A percentile compares a stretch with the other conserved stretches of the same genome.
Conservation (phyloP, 129 eudicot species). For the Flaveria trinervia region DNA sequence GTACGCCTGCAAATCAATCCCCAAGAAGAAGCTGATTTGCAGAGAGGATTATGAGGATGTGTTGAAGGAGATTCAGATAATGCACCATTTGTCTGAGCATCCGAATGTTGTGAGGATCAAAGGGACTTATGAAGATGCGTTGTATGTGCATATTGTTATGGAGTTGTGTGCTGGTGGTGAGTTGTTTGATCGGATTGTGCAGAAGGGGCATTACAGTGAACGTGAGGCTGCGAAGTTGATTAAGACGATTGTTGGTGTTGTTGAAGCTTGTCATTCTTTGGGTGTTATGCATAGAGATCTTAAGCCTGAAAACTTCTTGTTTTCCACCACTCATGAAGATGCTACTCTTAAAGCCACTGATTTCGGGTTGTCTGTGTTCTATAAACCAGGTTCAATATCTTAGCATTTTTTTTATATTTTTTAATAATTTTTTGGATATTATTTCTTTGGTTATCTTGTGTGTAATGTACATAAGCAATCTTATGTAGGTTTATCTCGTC, state of each 20-base stretch:
- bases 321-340: constrained; percentile 68
- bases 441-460: constrained; percentile 13
- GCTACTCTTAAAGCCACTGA: constrained; percentile 90
- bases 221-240: constrained; percentile 83
- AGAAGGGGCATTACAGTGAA: constrained; percentile 90
- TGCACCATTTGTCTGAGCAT: constrained; percentile 86
- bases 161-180: constrained; percentile 98
- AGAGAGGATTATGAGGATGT: constrained; percentile 89
- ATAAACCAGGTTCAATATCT: constrained; percentile 68
- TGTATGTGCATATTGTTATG: constrained; percentile 86
- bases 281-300: constrained; percentile 97
- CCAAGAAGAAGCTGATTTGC: constrained; percentile 79
- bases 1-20: constrained; percentile 87
- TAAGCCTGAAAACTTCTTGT: constrained; percentile 95
- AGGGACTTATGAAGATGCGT: constrained; percentile 84
- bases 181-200: constrained; percentile 89
- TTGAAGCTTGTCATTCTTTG: constrained; percentile 85
- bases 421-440: not conserved
- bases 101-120: constrained; percentile 76
- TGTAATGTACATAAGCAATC: constrained; percentile 3
- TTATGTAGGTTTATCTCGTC: constrained; percentile 2
- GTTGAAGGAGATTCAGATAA: constrained; percentile 92
- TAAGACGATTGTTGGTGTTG: constrained; percentile 85
- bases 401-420: not conserved
- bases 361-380: constrained; percentile 91